Percentiles rank a stretch among this genome's conserved stretches.
Conservation (phyloP, 2,329 filamentous ascomycete genomes). For the Cladobotryum protrusum region DNA sequence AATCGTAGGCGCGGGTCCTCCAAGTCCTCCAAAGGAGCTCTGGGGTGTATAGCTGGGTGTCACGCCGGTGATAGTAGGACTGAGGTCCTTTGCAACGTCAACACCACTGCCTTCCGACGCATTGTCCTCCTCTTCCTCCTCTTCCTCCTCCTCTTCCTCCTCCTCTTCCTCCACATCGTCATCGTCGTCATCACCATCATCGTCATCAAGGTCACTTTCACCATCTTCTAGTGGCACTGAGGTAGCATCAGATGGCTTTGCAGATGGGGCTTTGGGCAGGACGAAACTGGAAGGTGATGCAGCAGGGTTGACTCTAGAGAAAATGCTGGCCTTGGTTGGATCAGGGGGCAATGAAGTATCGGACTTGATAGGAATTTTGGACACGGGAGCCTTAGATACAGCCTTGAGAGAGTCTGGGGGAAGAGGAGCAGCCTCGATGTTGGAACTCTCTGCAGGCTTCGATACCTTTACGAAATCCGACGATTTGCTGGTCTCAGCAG, state of each 20-base stretch:
- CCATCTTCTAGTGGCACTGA: slow-evolving; percentile 36
- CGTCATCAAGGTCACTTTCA: slow-evolving; percentile 24
- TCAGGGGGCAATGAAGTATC: slow-evolving; percentile 40
- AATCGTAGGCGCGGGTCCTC: slow-evolving; percentile 29
- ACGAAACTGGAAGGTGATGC: slow-evolving; percentile 36
- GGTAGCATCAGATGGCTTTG: slow-evolving; percentile 27
- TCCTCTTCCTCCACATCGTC: too few species aligned
- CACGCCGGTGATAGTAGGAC: slow-evolving; percentile 40
- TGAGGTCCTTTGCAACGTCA: slow-evolving; percentile 59
- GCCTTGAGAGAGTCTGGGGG: slow-evolving; percentile 25
- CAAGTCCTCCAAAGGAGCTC: slow-evolving; percentile 51
- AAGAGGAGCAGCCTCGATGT: slow-evolving; percentile 23
- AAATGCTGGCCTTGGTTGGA: slow-evolving; percentile 22
- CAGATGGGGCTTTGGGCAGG: slow-evolving; percentile 24
- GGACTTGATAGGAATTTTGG: neutral
- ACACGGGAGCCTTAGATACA: slow-evolving; percentile 7
- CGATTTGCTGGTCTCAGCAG: slow-evolving; percentile 23
- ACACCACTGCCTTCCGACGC: slow-evolving; percentile 55
- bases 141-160: too few species aligned
- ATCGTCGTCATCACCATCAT: too few species aligned
- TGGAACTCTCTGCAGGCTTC: slow-evolving; percentile 17
- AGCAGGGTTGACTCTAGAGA: slow-evolving; percentile 29
- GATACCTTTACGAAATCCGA: slow-evolving; percentile 27
- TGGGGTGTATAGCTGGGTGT: slow-evolving; percentile 50
- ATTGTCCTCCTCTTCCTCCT: slow-evolving; percentile 33